phyloP scores from a whole-genome alignment of 768 basidiomycete genomes.

The Mycena polygramma region DNA sequence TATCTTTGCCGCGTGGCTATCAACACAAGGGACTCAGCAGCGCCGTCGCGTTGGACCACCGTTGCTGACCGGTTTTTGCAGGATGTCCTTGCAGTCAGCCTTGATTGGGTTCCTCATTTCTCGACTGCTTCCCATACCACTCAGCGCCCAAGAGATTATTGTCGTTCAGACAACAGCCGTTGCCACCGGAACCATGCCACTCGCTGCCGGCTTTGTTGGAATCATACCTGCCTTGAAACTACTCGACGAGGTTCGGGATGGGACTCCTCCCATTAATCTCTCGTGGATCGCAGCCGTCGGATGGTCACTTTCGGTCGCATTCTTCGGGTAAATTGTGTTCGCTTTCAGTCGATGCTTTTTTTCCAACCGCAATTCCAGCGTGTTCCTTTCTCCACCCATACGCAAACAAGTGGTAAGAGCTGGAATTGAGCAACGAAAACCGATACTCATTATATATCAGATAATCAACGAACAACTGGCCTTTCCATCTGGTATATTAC shows the following conservation, averaged over 20 bases:
- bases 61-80: conserved; percentile 45
- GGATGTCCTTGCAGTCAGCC: conserved; percentile 97
- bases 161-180: conserved; percentile 97
- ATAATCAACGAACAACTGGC: conserved; percentile 94
- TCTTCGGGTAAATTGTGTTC: conserved; percentile 78
- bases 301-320: conserved; percentile 94
- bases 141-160: conserved; percentile 93
- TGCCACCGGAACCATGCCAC: conserved; percentile 92
- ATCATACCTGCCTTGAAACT: conserved; percentile 91
- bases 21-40: too few relatives aligned
- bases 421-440: conserved; percentile 2
- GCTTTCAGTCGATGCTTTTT: neutral
- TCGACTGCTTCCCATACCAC: conserved; percentile 74
- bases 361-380: conserved; percentile 57
- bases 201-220: conserved; percentile 90
- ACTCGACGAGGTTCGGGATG: conserved; percentile 81
- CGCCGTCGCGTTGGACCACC: neutral
- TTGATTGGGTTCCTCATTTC: conserved; percentile 92
- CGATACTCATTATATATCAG: conserved; percentile 52
- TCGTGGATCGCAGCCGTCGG: conserved; percentile 80
- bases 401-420: conserved; percentile 87
- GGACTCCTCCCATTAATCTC: conserved; percentile 79
- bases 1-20: too few relatives aligned
- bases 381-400: conserved; percentile 96
- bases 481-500: conserved; percentile 82